Evolutionary conservation across 441 rosid species (phyloP).

Genomic region (Eruca vesicaria): DNA sequence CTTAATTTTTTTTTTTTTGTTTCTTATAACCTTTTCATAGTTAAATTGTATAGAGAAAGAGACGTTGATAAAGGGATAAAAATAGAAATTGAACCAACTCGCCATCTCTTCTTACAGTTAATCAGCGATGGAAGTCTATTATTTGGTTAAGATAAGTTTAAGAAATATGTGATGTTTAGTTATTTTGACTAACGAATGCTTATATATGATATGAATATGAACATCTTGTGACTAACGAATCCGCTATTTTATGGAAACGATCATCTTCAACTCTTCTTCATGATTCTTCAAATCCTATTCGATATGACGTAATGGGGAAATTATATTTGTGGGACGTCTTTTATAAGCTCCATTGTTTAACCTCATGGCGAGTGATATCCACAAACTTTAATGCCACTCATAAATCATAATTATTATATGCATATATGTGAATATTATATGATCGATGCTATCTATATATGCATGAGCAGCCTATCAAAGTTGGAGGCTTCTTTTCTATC

Average conservation of each 20-base stretch:
- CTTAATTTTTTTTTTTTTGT: background rate
- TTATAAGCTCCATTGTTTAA: slow-evolving; percentile 13
- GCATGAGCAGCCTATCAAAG: slow-evolving; percentile 40
- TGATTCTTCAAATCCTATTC: background rate
- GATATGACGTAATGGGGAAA: slow-evolving; percentile 23
- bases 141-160: background rate
- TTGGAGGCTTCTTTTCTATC: slow-evolving; percentile 35
- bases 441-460: slow-evolving; percentile 13
- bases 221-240: background rate
- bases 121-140: background rate
- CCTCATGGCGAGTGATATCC: slow-evolving; percentile 28
- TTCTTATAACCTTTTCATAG: background rate
- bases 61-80: background rate
- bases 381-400: slow-evolving; percentile 37
- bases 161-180: background rate
- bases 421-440: slow-evolving; percentile 7
- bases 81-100: background rate
- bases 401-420: slow-evolving; percentile 24
- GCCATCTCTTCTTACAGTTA: background rate
- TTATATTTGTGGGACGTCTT: background rate
- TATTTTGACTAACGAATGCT: background rate
- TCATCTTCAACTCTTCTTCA: background rate
- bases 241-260: background rate
- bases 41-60: background rate
- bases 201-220: too few relatives aligned